These are phyloP conservation scores for Cladosporium sphaerospermum DNA, from an alignment of 2,329 filamentous ascomycete species.

Conservation along the genomic window DNA sequence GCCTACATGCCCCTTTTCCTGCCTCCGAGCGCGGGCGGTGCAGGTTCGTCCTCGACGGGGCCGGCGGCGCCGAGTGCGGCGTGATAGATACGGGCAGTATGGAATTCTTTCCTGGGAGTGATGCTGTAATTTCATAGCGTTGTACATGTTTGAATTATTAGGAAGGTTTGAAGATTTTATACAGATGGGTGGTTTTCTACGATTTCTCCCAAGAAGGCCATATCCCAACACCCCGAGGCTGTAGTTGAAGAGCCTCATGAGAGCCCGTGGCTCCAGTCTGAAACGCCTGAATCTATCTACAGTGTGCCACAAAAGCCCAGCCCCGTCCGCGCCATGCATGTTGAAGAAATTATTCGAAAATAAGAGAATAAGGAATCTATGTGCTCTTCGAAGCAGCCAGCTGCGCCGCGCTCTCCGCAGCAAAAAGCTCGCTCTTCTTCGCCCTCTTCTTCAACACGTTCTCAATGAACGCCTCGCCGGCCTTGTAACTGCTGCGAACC, in stretches of 20 bases:
- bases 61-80: slow-evolving; percentile 7
- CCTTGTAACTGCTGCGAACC: slow-evolving; percentile 94
- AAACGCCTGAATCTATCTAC: background rate
- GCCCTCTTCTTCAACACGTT: slow-evolving; percentile 86
- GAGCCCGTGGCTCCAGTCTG: background rate
- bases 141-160: slow-evolving; percentile 1
- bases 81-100: background rate
- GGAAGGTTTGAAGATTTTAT: background rate
- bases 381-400: slow-evolving; percentile 3
- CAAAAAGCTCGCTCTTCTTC: slow-evolving; percentile 29
- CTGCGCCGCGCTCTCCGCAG: slow-evolving; percentile 19
- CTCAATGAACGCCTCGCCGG: slow-evolving; percentile 96
- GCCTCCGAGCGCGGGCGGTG: slow-evolving; percentile 43
- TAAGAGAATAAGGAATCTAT: background rate
- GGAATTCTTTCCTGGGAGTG: background rate
- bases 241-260: slow-evolving; percentile 6
- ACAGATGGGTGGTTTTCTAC: background rate
- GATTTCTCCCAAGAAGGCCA: background rate
- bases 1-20: slow-evolving; percentile 62
- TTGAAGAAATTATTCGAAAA: background rate
- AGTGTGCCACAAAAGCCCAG: background rate
- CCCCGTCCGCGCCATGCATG: slow-evolving; percentile 7
- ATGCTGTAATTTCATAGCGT: background rate
- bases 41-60: background rate
- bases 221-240: background rate